A percentile compares a stretch with the other conserved stretches of the same genome.
Evolutionary conservation across 352 stramenopile genomes (phyloP).

Genomic region (Globisporangium cylindrosporum): DNA sequence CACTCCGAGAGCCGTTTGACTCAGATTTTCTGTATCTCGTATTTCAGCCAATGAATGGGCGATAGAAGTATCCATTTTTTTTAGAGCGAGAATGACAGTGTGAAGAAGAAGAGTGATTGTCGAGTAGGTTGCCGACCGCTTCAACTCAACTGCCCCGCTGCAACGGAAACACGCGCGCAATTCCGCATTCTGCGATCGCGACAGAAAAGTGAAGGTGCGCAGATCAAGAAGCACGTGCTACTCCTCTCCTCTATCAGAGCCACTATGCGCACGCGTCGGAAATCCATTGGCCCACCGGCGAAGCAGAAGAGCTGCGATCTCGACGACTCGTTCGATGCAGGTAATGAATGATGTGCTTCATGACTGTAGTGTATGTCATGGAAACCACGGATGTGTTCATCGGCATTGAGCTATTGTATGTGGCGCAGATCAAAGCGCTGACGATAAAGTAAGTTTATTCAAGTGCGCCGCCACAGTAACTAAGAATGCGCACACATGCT

Average conservation of each 20-base stretch:
- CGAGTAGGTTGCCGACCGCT: background rate
- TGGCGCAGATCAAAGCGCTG: background rate
- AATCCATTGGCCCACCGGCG: background rate
- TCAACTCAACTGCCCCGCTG: background rate
- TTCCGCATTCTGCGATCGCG: conserved; percentile 9
- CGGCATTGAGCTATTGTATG: background rate
- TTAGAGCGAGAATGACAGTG: conserved; percentile 7
- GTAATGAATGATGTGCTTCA: background rate
- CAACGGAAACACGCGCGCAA: conserved; percentile 1
- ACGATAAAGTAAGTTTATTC: conserved; percentile 1
- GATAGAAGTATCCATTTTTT: conserved; percentile 1
- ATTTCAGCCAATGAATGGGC: conserved; percentile 8
- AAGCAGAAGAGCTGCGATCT: conserved; percentile 31
- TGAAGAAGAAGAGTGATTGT: background rate
- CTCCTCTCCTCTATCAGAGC: background rate
- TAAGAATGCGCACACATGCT: background rate
- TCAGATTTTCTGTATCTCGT: conserved; percentile 1
- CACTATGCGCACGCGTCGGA: background rate
- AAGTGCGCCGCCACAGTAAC: background rate
- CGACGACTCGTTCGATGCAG: conserved; percentile 28
- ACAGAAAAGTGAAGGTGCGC: background rate
- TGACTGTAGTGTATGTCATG: background rate
- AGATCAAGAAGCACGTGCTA: background rate
- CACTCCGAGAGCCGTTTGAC: conserved; percentile 10
- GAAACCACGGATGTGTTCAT: background rate